Conservation (phyloP, 2,329 filamentous ascomycete species). For the Aspergillus bombycis region DNA sequence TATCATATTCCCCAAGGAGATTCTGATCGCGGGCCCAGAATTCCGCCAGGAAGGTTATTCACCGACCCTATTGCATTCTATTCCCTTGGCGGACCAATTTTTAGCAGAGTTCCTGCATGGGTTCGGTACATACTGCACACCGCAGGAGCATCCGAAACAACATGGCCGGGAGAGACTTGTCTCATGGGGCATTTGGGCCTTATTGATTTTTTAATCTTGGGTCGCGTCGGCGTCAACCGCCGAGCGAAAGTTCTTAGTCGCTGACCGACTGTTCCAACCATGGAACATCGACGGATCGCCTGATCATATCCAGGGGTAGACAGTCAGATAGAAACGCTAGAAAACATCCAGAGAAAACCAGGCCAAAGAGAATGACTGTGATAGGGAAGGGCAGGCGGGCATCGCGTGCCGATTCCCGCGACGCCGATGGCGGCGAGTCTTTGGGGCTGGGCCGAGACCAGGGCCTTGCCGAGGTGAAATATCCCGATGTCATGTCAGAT, state of each 20-base stretch:
- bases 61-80: conserved; percentile 6
- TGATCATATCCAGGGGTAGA: conserved; percentile 1
- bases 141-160: background rate
- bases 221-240: background rate
- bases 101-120: conserved; percentile 4
- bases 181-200: background rate
- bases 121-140: background rate
- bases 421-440: conserved; percentile 10
- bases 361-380: background rate
- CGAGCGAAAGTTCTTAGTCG: background rate
- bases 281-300: conserved; percentile 9
- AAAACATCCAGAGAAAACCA: background rate
- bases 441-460: conserved; percentile 20
- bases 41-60: background rate
- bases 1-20: background rate
- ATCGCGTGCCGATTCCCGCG: conserved; percentile 30
- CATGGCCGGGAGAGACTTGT: background rate
- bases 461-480: conserved; percentile 9
- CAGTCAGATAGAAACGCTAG: background rate
- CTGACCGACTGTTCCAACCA: conserved; percentile 7
- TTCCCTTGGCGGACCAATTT: conserved; percentile 8
- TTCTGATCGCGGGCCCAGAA: background rate
- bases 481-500: conserved; percentile 6
- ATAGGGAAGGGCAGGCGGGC: background rate
- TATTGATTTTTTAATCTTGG: background rate